Evolutionary conservation across 225 moss, liverwort and hornwort genomes (phyloP).

Genomic region (Pleurozium schreberi): DNA sequence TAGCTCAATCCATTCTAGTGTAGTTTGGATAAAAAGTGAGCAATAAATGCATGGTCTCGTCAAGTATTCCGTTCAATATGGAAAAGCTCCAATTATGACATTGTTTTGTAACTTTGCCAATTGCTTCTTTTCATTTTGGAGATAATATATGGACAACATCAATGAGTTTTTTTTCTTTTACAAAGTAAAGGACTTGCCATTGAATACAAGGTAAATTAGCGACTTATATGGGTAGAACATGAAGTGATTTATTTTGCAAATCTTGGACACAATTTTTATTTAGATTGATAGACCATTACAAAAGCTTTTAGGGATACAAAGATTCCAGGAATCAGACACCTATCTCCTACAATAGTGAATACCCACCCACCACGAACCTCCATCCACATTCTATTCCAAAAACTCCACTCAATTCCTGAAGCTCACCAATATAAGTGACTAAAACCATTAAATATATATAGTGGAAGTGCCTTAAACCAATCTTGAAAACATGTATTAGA

Average conservation of each 20-base stretch:
- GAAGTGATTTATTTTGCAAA: neutral
- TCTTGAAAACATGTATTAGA: neutral
- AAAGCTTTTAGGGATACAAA: neutral
- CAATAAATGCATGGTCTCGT: neutral
- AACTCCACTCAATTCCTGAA: neutral
- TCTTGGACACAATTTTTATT: fast-evolving
- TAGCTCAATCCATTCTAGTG: neutral
- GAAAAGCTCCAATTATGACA: neutral
- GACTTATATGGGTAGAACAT: fast-evolving
- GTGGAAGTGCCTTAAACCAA: neutral
- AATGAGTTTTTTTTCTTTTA: neutral
- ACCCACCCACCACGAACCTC: fast-evolving
- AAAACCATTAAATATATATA: neutral
- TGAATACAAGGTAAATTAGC: neutral
- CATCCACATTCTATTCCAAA: neutral
- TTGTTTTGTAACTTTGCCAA: neutral
- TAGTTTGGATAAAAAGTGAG: neutral
- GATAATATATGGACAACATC: neutral
- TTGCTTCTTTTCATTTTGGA: neutral
- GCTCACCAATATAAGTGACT: neutral
- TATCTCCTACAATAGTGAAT: neutral
- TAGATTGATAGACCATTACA: neutral
- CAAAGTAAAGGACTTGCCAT: neutral
- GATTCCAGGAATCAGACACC: neutral
- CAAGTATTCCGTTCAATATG: neutral